A percentile compares a stretch with the other conserved stretches of the same genome.
Evolutionary conservation across 768 basidiomycete species (phyloP).

Genomic region (Tulasnella sp.): DNA sequence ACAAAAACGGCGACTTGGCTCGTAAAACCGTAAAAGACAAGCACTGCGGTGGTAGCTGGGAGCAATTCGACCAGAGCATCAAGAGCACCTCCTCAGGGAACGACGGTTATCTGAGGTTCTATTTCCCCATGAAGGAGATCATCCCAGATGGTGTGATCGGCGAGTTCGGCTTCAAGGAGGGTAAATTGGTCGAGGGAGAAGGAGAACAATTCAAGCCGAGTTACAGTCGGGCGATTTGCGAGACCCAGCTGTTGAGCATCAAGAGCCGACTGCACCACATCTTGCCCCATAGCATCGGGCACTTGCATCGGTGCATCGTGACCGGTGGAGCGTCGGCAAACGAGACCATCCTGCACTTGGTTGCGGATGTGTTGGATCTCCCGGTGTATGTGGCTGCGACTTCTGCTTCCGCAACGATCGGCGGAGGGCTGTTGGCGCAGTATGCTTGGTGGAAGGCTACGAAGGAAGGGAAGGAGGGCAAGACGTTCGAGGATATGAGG

Average conservation of each 20-base stretch:
- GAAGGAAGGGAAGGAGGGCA: constrained; percentile 42
- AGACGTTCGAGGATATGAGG: constrained; percentile 69
- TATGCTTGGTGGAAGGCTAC: constrained; percentile 66
- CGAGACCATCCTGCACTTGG: constrained; percentile 68
- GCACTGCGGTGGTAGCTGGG: constrained; percentile 66
- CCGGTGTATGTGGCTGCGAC: constrained; percentile 65
- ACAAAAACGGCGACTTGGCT: constrained; percentile 85
- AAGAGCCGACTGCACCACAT: constrained; percentile 70
- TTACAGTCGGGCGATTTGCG: constrained; percentile 77
- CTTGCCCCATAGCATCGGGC: constrained; percentile 52
- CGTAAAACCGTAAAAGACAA: constrained; percentile 74
- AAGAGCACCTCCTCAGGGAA: constrained; percentile 59
- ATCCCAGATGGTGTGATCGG: constrained; percentile 79
- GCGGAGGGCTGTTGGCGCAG: constrained; percentile 71
- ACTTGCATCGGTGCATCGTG: constrained; percentile 68
- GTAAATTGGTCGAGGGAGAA: constrained; percentile 42
- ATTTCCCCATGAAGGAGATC: constrained; percentile 85
- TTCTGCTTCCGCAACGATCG: constrained; percentile 71
- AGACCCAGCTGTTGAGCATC: constrained; percentile 85
- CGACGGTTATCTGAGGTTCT: constrained; percentile 67
- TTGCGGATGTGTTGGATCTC: constrained; percentile 79
- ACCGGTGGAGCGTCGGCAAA: constrained; percentile 82
- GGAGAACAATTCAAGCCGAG: constrained; percentile 47
- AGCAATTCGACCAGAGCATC: constrained; percentile 67
- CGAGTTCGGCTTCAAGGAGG: constrained; percentile 62